Percentiles rank a stretch among this genome's conserved stretches.
These are phyloP conservation scores for Psilocybe tampanensis DNA, from an alignment of 768 basidiomycete genomes.

Conservation along the genomic window DNA sequence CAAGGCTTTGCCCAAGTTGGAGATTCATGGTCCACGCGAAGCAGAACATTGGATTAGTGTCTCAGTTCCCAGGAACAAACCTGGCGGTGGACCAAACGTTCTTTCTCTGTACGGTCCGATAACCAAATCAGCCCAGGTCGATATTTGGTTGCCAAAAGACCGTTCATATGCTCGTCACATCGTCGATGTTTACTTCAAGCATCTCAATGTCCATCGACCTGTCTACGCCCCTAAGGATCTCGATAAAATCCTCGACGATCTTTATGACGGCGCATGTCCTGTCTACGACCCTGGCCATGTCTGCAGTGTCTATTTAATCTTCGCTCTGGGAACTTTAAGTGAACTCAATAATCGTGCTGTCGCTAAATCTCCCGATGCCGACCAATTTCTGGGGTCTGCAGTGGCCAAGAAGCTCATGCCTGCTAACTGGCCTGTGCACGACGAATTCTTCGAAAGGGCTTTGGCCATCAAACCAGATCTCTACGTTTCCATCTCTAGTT, in stretches of 20 bases:
- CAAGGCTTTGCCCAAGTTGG: slow-evolving; percentile 57
- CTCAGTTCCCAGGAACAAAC: slow-evolving; percentile 50
- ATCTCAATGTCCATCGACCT: slow-evolving; percentile 80
- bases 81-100: slow-evolving; percentile 32
- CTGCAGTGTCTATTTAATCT: slow-evolving; percentile 74
- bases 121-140: slow-evolving; percentile 38
- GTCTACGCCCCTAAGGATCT: slow-evolving; percentile 74
- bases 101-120: slow-evolving; percentile 35
- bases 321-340: slow-evolving; percentile 82
- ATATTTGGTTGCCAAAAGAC: slow-evolving; percentile 78
- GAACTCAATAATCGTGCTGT: slow-evolving; percentile 76
- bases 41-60: slow-evolving; percentile 61
- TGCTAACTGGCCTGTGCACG: slow-evolving; percentile 74
- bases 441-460: slow-evolving; percentile 84
- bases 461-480: slow-evolving; percentile 80
- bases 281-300: slow-evolving; percentile 76
- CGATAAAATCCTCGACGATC: slow-evolving; percentile 58
- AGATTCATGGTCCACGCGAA: slow-evolving; percentile 61
- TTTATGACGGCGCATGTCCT: slow-evolving; percentile 59
- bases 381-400: slow-evolving; percentile 36
- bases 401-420: slow-evolving; percentile 66
- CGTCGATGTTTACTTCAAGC: slow-evolving; percentile 71
- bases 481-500: slow-evolving; percentile 77
- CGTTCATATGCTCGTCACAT: slow-evolving; percentile 64
- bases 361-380: slow-evolving; percentile 46